Evolutionary conservation across 2,329 filamentous ascomycete species (phyloP), one percentile per base, ranked within the genome.

Genomic region (Ilyonectria destructans): DNA sequence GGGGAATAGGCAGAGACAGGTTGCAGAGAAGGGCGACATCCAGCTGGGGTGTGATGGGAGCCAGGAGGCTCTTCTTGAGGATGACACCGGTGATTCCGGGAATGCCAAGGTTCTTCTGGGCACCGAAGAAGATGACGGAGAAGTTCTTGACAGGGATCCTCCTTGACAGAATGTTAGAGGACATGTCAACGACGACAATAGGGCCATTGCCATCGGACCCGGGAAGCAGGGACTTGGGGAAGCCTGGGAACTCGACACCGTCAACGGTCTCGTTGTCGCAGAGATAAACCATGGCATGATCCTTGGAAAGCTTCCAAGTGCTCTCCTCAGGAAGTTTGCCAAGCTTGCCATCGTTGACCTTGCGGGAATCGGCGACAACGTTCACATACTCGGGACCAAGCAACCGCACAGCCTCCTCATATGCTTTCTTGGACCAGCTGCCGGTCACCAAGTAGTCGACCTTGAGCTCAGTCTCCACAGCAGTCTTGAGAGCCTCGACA

Each of bases 241-340:
- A 89, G n/a, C 76, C 82, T 6, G 92, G 94, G 74, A 97, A 97
- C 79, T 98, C 96, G 19, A 98, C 94, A 37, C 95, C 95, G 76
- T 97, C 94, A 6, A 97, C 94, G 0, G 94, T 97, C 85, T 98
- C 95, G 75, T 98, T 98, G 80, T 95, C 93, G 80, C 96, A 97
- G 80, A 90, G 95, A 82, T 98, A 98, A 2, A 96, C 92, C 76
- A 97, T 86, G 0, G 94, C 89, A 10, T n/a, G 6, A 43, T 89
- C 85, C 72, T 89, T 85, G 46, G 90, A 92, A 8, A 96, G 86
- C 37, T 87, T 92, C 94, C 94, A 98, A 21, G 88, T 88, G 70
- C 88, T 89, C 81, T 95, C 91, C 10, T 91, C 87, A 0, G 96
- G 92, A 58, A 98, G 97, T 69, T 85, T 89, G 67, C 94, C 94